These are phyloP conservation scores for Telfairia occidentalis DNA, from an alignment of 331 rosid species.

Conservation along the genomic window DNA sequence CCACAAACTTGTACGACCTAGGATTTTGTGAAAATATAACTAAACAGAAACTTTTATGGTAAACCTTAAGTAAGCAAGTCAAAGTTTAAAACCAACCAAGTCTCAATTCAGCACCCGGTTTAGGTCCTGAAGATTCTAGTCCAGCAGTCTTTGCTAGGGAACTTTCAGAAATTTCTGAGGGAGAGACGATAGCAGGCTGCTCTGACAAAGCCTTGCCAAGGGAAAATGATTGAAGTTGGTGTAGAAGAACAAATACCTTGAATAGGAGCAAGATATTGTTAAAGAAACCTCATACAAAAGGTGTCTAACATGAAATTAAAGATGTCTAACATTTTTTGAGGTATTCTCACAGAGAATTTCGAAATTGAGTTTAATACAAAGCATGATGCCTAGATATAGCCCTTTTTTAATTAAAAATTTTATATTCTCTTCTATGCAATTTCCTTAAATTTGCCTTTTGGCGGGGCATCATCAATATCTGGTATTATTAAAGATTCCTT, in stretches of 20 bases:
- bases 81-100: constrained; percentile 44
- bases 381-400: not conserved
- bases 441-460: not conserved
- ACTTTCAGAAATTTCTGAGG: constrained; percentile 29
- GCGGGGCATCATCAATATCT: not conserved
- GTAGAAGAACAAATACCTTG: constrained; percentile 68
- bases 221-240: constrained; percentile 69
- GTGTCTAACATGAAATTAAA: not conserved
- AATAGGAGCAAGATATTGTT: constrained; percentile 10
- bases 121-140: constrained; percentile 49
- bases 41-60: not conserved
- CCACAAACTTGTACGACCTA: not conserved
- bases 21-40: not conserved
- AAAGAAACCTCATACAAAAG: not conserved
- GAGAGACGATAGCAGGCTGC: constrained; percentile 48
- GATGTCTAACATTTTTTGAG: not conserved
- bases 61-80: not conserved
- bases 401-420: not conserved
- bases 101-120: constrained; percentile 53
- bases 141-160: constrained; percentile 47
- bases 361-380: not conserved
- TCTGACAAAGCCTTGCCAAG: constrained; percentile 62
- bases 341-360: not conserved
- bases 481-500: not conserved
- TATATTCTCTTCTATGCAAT: not conserved